Conservation (phyloP, 371 early-diverging fungal species). For the Amoeboaphelidium occidentale region DNA sequence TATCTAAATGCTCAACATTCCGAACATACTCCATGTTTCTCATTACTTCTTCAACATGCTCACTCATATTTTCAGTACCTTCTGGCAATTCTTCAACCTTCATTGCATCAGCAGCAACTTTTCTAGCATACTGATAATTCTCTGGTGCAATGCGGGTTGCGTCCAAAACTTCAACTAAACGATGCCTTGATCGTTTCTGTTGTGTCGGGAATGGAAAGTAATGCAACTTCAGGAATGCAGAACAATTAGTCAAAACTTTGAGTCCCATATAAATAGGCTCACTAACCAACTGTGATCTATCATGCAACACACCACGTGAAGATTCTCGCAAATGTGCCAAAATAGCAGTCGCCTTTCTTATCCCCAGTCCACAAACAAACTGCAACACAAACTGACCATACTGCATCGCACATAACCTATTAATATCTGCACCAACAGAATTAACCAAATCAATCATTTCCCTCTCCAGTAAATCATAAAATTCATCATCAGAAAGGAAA, state of each 20-base stretch:
- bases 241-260: conserved; percentile 74
- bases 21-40: conserved; percentile 37
- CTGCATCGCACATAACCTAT: conserved; percentile 11
- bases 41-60: conserved; percentile 56
- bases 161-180: conserved; percentile 43
- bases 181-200: conserved; percentile 5
- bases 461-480: conserved; percentile 41
- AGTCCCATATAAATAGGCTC: conserved; percentile 29
- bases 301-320: conserved; percentile 1
- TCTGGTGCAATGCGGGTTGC: conserved; percentile 85
- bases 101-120: conserved; percentile 90
- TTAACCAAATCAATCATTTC: conserved; percentile 70
- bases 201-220: neutral
- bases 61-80: conserved; percentile 37
- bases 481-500: conserved; percentile 36
- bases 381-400: no score
- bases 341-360: conserved; percentile 60
- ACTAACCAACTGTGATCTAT: conserved; percentile 40
- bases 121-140: conserved; percentile 78
- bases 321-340: conserved; percentile 19
- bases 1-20: conserved; percentile 44
- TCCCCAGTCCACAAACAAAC: conserved; percentile 82
- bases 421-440: conserved; percentile 65
- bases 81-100: conserved; percentile 67
- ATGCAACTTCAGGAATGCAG: conserved; percentile 58